Evolutionary conservation across 164 flowering plant species (phyloP), one percentile per base, ranked within the genome.

Genomic region (Paratinospora sagittata): DNA sequence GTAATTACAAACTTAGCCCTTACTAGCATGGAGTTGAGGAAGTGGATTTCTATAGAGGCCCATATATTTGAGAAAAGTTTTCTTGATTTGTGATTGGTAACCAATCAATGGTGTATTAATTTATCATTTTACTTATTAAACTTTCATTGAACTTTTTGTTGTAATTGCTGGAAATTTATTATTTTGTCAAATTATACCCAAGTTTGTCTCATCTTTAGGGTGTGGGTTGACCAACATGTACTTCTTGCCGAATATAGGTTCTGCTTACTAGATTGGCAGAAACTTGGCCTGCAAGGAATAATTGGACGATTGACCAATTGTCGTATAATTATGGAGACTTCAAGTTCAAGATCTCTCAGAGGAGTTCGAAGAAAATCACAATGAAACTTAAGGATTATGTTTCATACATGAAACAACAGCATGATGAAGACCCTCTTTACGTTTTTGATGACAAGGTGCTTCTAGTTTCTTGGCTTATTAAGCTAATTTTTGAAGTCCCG

Each of bases 401-500:
- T 14, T 81, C 89, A 23, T 95, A 95, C 80, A 85, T 80, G 83
- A 81, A 87, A 65, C n/a, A 77, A 67, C 98, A 95, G 80, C 97
- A 87, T 80, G 98, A 95, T 78, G 98, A 95, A 79, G 97, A 95
- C 74, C 98, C 98, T n/a, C 83, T 95, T 17, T 95, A 89, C 80
- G 83, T 90, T 49, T 95, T 95, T 81, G 97, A 92, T 83, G 92
- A 89, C 49, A 86, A 90, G 97, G 98, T 95, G 69, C 60, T 73
- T 27, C 47, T 37, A 24, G 60, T 16, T 12, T 70, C 24, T 43
- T 23, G 9, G 52, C 27, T 39, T 37, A 12, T 6, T 37, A 8
- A 65, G 16, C 8, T 60, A 3, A 21, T 34, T 69, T 7, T 8
- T 45, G 16, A 43, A 63, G 60, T 70, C 30, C 26, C 34, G 19